phyloP scores from a whole-genome alignment of 176 grass and related monocot species.

The Puccinellia tenuiflora region DNA sequence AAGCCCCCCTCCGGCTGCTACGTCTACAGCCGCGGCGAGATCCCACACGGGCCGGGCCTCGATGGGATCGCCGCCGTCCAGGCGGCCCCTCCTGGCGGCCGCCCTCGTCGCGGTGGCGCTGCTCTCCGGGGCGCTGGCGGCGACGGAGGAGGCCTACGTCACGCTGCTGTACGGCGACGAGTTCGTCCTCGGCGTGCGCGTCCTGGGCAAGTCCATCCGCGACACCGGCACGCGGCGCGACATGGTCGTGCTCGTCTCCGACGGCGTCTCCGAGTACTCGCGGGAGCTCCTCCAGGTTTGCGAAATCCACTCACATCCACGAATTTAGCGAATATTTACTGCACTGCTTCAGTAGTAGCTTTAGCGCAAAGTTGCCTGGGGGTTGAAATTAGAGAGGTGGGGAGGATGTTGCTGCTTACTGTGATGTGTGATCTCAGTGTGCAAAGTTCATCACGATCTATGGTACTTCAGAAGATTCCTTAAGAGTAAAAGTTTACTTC shows the following conservation, averaged over 20 bases:
- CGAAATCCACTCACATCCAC: neutral
- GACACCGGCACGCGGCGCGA: slow-evolving; percentile 63
- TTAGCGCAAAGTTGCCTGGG: neutral
- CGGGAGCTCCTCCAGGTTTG: slow-evolving; percentile 58
- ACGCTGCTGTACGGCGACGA: slow-evolving; percentile 92
- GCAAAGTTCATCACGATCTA: neutral
- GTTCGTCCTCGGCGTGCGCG: slow-evolving; percentile 88
- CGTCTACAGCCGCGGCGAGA: neutral
- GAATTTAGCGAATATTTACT: neutral
- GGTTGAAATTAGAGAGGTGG: neutral
- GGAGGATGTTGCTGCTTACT: neutral
- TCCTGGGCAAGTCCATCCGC: slow-evolving; percentile 82
- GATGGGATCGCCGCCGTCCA: slow-evolving; percentile 21
- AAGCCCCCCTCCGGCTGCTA: neutral
- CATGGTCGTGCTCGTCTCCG: slow-evolving; percentile 92
- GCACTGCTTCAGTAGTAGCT: neutral
- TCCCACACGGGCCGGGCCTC: neutral
- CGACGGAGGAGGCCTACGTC: slow-evolving; percentile 76
- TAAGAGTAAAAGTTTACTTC: neutral
- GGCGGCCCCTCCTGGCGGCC: slow-evolving; percentile 28
- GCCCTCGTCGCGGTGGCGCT: slow-evolving; percentile 23
- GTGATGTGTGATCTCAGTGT: neutral
- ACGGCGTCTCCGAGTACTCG: slow-evolving; percentile 78
- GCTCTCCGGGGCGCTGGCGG: slow-evolving; percentile 13
- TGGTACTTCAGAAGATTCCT: neutral